Base-by-base conservation (phyloP, 768 basidiomycete genomes). In the Boletus barrowsii region DNA sequence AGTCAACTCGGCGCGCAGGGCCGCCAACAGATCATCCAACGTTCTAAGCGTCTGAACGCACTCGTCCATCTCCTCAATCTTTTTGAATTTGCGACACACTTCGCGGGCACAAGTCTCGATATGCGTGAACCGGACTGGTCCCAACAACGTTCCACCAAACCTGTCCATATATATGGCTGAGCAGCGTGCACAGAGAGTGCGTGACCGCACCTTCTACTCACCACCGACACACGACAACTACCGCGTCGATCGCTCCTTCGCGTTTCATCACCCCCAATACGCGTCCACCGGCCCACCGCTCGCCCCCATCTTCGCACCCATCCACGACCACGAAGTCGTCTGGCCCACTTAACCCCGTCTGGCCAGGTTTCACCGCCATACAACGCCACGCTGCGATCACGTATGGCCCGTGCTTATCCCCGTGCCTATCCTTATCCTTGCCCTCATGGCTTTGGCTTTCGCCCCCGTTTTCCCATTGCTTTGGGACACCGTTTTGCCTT, bases 81-180 rank as follows among this genome's bases (percentile, higher is more conserved):
- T 76, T 55, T 80, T 83, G 75, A 88, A 90, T 33, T 72, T 72
- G 15, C 78, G 80, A 66, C 88, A 91, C 14, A 87, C 90, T 66
- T 93, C 88, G 15, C 76, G 66, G 6, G 89, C 74, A 65, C 90
- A 91, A 2, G 79, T 82, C 67, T 90, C 85, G 60, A 93, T 87
- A 62, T 93, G 91, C 3, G 78, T 68, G 67, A 93, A 93, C 33
- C 91, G 74, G 54, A 74, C 78, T 6, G 90, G 87, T 3, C 91
- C 91, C 5, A 93, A 75, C 74, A 91, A 72, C 8, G 79, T 83
- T n/a, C 91, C 90, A 0, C 90, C 90, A 61, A 83, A 91, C 88
- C 89, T 90, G 58, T 30, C n/a, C n/a, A 1, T 17, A 39, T 14
- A 1, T 17, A 39, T 14, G 37, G 8, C 7, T n/a, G 17, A 39